Base-by-base conservation (phyloP, 345 rosid species). In the Gossypium arboreum region DNA sequence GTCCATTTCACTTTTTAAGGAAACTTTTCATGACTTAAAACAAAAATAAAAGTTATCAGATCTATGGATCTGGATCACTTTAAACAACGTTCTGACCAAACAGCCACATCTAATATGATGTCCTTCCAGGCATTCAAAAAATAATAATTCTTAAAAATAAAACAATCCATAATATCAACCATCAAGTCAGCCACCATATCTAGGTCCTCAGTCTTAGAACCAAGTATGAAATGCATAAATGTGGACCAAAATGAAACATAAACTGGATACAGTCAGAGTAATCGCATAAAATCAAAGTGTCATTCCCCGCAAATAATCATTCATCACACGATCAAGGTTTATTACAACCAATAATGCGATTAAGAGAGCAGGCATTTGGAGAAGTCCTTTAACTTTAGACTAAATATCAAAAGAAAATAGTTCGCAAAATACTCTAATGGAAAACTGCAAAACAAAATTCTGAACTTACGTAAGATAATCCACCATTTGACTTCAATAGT, bases 401-500 rank as follows among this genome's bases (percentile, higher is more conserved):
- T 17, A 60, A 47, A 48, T 25, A 39, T 4, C 4, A 62, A 60
- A 59, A 59, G 15, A 58, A 66, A 18, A 16, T 25, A 76, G 4
- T 44, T 16, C 17, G n/a, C 27, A 73, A 27, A 18, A 34, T 63
- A 9, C 25, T 43, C 16, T 11, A 10, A 64, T 11, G 16, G 25
- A 68, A 68, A 24, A 4, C 3, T 12, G 39, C 41, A 29, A 52
- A 13, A 43, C 3, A 25, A 41, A 63, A 17, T 18, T 43, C 27
- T 64, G 73, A 73, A 87, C 99, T 90, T 85, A 95, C 98, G 79
- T 79, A 95, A 68, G 99, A 91, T 69, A 79, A 86, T 79, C 99
- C 99, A 12, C 99, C 99, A 63, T 86, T 84, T n/a, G 93, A 86
- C 77, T 85, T 89, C 51, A 95, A 78, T 20, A 95, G 86, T 77